Evolutionary conservation across 257 asterid species (phyloP).

Genomic region (Gentiana straminea): DNA sequence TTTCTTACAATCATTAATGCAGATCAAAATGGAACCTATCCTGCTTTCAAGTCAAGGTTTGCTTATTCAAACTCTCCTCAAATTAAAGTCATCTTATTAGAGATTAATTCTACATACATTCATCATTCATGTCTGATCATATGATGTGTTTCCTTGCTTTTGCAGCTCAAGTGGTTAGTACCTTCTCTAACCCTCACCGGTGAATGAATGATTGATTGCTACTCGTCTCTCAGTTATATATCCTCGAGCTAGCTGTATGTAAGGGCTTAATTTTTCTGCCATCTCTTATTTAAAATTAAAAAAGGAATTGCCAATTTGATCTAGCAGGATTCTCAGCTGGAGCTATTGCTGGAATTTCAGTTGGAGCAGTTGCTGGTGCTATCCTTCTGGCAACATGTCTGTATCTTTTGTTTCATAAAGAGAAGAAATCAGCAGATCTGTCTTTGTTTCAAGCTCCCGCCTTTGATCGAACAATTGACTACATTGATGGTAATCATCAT

Average conservation of each 20-base stretch:
- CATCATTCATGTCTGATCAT: not conserved
- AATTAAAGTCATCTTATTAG: conserved; percentile 8
- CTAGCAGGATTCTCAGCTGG: conserved; percentile 61
- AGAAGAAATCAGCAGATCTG: conserved; percentile 20
- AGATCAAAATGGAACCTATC: conserved; percentile 82
- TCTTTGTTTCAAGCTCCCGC: conserved; percentile 15
- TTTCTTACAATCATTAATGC: conserved; percentile 21
- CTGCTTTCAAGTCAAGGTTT: conserved; percentile 57
- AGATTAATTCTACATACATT: not conserved
- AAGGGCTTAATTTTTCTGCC: conserved; percentile 1
- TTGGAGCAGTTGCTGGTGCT: conserved; percentile 41
- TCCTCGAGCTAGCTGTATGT: conserved; percentile 9
- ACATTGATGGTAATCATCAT: conserved; percentile 25
- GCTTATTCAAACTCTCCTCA: conserved; percentile 4
- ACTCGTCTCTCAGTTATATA: conserved; percentile 4
- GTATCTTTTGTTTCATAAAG: conserved; percentile 30
- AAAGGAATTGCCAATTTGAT: conserved; percentile 13
- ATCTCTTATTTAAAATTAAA: not conserved
- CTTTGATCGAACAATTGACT: conserved; percentile 19
- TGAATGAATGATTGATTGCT: conserved; percentile 3
- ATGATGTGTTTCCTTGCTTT: conserved; percentile 1
- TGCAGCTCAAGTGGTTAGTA: conserved; percentile 80
- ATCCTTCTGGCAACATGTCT: conserved; percentile 32
- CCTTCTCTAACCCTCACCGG: not conserved
- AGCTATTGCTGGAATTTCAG: conserved; percentile 64